Percentiles rank a stretch among this genome's conserved stretches.
These are phyloP conservation scores for Acanthamoeba polyphaga DNA, from an alignment of 208 protist species.

Conservation along the genomic window DNA sequence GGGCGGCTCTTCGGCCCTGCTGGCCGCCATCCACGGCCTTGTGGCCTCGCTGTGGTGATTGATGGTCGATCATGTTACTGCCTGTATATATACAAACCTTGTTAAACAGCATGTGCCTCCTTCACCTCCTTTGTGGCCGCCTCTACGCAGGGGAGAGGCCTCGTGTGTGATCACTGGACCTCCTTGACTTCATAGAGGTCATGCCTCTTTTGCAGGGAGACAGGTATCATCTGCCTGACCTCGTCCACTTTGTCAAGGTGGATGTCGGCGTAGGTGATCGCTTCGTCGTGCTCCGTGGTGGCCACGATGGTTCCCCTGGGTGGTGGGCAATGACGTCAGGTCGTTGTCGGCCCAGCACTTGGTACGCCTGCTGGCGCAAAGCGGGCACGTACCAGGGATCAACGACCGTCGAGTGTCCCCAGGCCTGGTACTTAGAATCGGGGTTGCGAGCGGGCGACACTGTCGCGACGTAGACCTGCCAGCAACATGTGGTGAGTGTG, in stretches of 20 bases:
- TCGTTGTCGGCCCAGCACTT: too few species aligned
- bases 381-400: conserved; percentile 90
- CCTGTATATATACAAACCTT: neutral
- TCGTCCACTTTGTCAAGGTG: conserved; percentile 81
- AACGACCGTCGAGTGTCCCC: conserved; percentile 97
- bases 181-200: conserved; percentile 85
- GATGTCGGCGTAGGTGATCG: conserved; percentile 89
- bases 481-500: conserved; percentile 91
- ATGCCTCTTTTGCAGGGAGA: conserved; percentile 83
- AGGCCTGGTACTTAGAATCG: conserved; percentile 94
- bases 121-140: too few species aligned
- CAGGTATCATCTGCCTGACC: conserved; percentile 81
- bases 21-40: neutral
- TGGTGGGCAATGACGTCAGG: too few species aligned
- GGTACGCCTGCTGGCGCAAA: neutral
- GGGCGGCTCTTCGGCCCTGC: neutral
- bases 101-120: too few species aligned
- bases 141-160: too few species aligned
- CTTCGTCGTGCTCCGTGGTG: conserved; percentile 87
- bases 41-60: neutral
- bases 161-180: neutral
- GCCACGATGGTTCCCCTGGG: conserved; percentile 87
- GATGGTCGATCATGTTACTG: too few species aligned
- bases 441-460: conserved; percentile 96
- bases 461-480: conserved; percentile 96